phyloP scores from a whole-genome alignment of 139 green algal species.

The Chlorella sp. region DNA sequence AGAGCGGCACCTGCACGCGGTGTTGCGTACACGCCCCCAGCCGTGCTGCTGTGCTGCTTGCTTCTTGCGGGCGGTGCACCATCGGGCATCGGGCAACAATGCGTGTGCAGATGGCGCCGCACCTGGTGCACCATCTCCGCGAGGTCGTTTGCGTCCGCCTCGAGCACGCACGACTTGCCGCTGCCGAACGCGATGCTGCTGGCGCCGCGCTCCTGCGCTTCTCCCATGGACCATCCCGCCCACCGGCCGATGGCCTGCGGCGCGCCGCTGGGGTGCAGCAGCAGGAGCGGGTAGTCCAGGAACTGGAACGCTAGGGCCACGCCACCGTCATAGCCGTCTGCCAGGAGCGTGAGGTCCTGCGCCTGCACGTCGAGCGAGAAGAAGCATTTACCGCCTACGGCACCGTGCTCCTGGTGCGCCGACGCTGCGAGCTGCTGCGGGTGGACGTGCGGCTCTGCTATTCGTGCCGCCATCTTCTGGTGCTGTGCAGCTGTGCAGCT shows the following conservation, averaged over 20 bases:
- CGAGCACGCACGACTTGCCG: constrained; percentile 20
- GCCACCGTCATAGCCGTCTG: too few relatives aligned
- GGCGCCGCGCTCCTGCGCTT: too few relatives aligned
- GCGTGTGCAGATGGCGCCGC: background rate
- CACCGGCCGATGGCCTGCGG: background rate
- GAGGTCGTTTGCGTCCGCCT: constrained; percentile 18
- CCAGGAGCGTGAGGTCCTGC: constrained; percentile 16
- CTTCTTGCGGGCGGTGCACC: background rate
- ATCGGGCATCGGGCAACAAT: background rate
- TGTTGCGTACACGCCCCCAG: background rate
- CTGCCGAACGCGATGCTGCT: constrained; percentile 13
- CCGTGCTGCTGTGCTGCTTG: background rate
- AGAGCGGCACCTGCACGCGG: constrained; percentile 15
- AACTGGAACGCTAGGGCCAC: constrained; percentile 23
- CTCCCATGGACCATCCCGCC: background rate
- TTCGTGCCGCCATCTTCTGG: too few relatives aligned
- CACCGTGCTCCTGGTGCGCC: too few relatives aligned
- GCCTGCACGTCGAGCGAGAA: constrained; percentile 21
- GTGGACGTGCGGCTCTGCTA: too few relatives aligned
- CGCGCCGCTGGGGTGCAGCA: constrained; percentile 18
- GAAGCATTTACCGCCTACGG: too few relatives aligned
- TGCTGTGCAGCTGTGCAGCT: too few relatives aligned
- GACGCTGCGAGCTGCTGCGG: too few relatives aligned
- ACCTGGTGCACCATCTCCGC: constrained; percentile 22
- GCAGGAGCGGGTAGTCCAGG: constrained; percentile 26